Evolutionary conservation across 2,329 filamentous ascomycete genomes (phyloP), one percentile per base, ranked within the genome.

Genomic region (Aschersonia sp.): DNA sequence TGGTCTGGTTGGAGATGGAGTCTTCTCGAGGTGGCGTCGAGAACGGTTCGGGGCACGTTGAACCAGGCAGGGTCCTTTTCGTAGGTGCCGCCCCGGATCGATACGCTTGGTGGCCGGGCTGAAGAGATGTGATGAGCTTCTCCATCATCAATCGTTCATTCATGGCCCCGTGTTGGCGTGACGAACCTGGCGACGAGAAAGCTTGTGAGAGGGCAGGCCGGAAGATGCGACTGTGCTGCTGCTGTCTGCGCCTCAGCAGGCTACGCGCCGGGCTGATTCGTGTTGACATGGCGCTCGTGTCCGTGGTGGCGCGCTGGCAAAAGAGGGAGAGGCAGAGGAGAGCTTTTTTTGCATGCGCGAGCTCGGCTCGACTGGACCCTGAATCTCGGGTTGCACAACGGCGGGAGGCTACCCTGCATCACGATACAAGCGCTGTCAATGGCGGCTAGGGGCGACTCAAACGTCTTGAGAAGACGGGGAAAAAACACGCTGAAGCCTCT

Each of bases 1-100:
- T 98, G 92, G 64, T 95, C 82, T 51, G 82, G 78, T 60, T 92
- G 81, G n/a, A 94, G 75, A 65, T 98, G 92, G n/a, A 98, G 73
- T 47, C 78, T 80, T 52, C 87, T 83, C 44, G 80, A 75, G 44
- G 94, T 76, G 49, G 85, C 79, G 29, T 79, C 71, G 44, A 88
- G 68, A 52, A 98, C 89, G 48, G 81, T 83, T 30, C 75, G 57
- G 4, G 90, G 81, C 11, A 85, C 75, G 65, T 98, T 98, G 65
- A 84, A 92, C 85, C 87, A 96, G 46, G 74, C 65, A 47, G 75
- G 65, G 61, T 97, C 88, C 14, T 76, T 81, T 14, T 67, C 60
- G 63, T 88, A 88, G 8, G 65, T 67, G 52, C 71, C 73, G 53
- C 76, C 81, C 55, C 81, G 76, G 53, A 92, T 74, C 6, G 47